Evolutionary conservation across 2,329 filamentous ascomycete genomes (phyloP).

Genomic region (Keithomyces neogunnii): DNA sequence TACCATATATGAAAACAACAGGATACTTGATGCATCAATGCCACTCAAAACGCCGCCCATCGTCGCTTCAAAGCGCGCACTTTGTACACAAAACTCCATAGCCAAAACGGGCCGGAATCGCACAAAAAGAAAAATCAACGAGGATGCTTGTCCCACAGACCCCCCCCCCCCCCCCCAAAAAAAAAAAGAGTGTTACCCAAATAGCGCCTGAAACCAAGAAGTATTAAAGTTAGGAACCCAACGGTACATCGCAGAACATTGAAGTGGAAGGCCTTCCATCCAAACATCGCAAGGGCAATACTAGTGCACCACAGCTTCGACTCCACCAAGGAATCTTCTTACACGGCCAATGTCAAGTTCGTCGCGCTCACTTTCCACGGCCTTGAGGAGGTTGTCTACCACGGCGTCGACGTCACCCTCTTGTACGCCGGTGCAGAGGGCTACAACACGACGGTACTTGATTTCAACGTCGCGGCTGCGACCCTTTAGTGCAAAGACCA

Average conservation of each 20-base stretch:
- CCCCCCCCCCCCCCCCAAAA: neutral
- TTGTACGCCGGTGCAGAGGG: slow-evolving; percentile 72
- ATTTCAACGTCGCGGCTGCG: slow-evolving; percentile 77
- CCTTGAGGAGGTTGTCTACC: slow-evolving; percentile 70
- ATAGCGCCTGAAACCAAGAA: neutral
- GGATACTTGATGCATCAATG: neutral
- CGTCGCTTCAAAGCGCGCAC: neutral
- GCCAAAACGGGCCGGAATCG: neutral
- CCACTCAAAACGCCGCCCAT: neutral
- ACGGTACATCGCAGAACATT: neutral
- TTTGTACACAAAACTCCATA: neutral
- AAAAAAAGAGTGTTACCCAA: neutral
- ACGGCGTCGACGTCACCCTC: slow-evolving; percentile 74
- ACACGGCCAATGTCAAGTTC: slow-evolving; percentile 71
- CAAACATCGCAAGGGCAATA: neutral
- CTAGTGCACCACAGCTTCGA: slow-evolving; percentile 53
- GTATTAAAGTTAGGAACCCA: neutral
- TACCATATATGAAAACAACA: neutral
- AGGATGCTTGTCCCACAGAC: neutral
- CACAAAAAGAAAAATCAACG: neutral
- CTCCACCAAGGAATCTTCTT: slow-evolving; percentile 68
- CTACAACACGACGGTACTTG: slow-evolving; percentile 82
- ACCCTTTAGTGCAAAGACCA: slow-evolving; percentile 63
- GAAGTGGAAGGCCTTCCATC: neutral
- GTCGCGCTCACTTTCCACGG: slow-evolving; percentile 78